Base-by-base conservation (phyloP, 371 early-diverging fungal genomes). In the Mucor indicus region DNA sequence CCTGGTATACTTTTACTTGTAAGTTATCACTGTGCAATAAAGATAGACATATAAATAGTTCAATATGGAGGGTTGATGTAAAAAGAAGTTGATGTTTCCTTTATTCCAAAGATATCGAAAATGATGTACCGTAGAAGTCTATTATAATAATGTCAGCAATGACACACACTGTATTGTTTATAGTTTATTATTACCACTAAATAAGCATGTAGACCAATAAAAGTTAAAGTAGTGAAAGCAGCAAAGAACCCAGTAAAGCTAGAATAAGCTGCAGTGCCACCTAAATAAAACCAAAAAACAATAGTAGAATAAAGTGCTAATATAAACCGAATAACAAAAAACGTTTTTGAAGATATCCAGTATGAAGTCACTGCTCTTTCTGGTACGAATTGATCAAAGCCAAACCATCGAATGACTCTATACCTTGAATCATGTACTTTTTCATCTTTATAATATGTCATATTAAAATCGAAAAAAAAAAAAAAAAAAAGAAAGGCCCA, bases 321-420 rank as follows among this genome's bases (percentile, higher is more conserved):
- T 3, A 66, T 23, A 1, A 66, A 58, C 13, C 80, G 75, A 42
- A 80, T 60, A 30, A 59, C 23, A 10, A 77, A 61, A 36, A 82
- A 57, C 0, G 59, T 56, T 27, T 63, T 54, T 1, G 75, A 55
- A 7, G 73, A 68, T n/a, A 79, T 67, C 58, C 72, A 67, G 38
- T 79, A 53, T 1, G 83, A 80, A 8, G 79, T 79, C 5, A 80
- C 77, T 17, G 77, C 75, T 41, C 60, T 49, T 48, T 79, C 79
- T 12, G 83, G 76, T 4, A 67, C 71, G 30, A 82, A 77, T 31
- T 60, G 62, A 53, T 78, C 75, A 37, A 82, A 52, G 1, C 63
- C 55, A 49, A 75, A 62, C 75, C 75, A 75, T 27, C 69, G 56
- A 27, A 75, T 38, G 8, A 75, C n/a, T 3, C 52, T 52, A 38